phyloP scores from a whole-genome alignment of 495 filamentous ascomycete genomes.

The Annulohypoxylon stygium region DNA sequence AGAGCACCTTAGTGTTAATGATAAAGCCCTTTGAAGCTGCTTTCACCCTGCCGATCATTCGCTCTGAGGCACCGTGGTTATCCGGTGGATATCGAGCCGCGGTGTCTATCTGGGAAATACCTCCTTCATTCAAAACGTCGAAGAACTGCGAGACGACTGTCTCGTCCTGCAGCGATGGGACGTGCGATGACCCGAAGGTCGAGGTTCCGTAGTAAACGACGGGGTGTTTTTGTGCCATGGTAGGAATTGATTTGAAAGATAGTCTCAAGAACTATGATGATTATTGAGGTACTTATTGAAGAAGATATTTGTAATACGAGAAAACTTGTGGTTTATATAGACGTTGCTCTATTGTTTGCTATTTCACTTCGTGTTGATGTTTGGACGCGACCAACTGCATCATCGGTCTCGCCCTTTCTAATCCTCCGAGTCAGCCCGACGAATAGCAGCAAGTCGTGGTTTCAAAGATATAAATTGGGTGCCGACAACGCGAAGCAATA shows the following conservation, averaged over 20 bases:
- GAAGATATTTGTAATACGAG: not conserved
- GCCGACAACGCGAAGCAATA: slow-evolving; percentile 10
- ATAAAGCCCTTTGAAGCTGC: slow-evolving; percentile 44
- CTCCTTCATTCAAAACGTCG: slow-evolving; percentile 12
- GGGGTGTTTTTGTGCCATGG: slow-evolving; percentile 22
- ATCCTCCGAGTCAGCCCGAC: not conserved
- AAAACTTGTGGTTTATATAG: not conserved
- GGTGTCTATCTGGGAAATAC: slow-evolving; percentile 34
- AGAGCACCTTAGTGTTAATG: slow-evolving; percentile 48
- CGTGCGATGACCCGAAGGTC: slow-evolving; percentile 28
- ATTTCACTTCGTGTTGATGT: not conserved
- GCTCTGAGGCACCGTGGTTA: slow-evolving; percentile 39
- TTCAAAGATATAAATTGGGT: not conserved
- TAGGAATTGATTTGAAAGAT: not conserved
- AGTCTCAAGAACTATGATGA: not conserved
- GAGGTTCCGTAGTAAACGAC: slow-evolving; percentile 26
- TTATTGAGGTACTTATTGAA: not conserved
- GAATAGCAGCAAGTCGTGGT: not conserved
- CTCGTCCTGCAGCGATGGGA: slow-evolving; percentile 24
- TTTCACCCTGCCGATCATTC: slow-evolving; percentile 43
- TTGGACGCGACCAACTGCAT: not conserved
- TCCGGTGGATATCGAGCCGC: slow-evolving; percentile 35
- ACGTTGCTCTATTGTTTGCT: not conserved
- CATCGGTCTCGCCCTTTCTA: not conserved
- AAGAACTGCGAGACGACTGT: slow-evolving; percentile 16